phyloP scores from a whole-genome alignment of 495 filamentous ascomycete genomes.

The Penicillium maclennaniae region DNA sequence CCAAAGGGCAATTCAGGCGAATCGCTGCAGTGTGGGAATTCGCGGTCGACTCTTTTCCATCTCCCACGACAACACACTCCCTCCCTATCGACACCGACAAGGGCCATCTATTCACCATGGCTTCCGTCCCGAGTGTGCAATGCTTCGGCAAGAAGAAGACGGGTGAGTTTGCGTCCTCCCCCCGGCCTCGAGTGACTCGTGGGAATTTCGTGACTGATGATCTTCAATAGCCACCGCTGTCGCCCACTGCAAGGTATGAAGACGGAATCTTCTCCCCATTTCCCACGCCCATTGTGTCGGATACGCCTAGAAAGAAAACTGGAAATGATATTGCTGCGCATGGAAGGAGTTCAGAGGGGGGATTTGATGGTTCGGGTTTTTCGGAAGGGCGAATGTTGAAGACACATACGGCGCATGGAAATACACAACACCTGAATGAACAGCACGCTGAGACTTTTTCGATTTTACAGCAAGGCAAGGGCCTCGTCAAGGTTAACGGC shows the following conservation, averaged over 20 bases:
- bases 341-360: neutral
- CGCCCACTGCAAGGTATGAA: conserved; percentile 88
- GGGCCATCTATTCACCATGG: conserved; percentile 59
- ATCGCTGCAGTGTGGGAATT: conserved; percentile 28
- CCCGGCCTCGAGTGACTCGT: neutral
- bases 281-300: conserved; percentile 18
- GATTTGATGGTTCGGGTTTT: neutral
- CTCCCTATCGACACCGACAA: conserved; percentile 44
- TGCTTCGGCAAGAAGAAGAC: conserved; percentile 96
- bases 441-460: conserved; percentile 34
- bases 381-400: conserved; percentile 2
- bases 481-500: conserved; percentile 98
- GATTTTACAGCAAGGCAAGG: conserved; percentile 70
- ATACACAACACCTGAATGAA: conserved; percentile 12
- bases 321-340: neutral
- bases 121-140: conserved; percentile 79
- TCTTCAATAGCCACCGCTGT: conserved; percentile 67
- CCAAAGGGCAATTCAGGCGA: conserved; percentile 35
- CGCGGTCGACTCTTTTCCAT: conserved; percentile 30
- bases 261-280: conserved; percentile 13
- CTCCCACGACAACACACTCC: conserved; percentile 42
- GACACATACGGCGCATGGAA: conserved; percentile 15
- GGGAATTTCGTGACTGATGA: conserved; percentile 30
- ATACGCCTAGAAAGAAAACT: conserved; percentile 1
- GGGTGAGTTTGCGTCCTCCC: conserved; percentile 42